A percentile compares a stretch with the other conserved stretches of the same genome.
Evolutionary conservation across 202 grass and related monocot genomes (phyloP).

Genomic region (Panicum hallii): DNA sequence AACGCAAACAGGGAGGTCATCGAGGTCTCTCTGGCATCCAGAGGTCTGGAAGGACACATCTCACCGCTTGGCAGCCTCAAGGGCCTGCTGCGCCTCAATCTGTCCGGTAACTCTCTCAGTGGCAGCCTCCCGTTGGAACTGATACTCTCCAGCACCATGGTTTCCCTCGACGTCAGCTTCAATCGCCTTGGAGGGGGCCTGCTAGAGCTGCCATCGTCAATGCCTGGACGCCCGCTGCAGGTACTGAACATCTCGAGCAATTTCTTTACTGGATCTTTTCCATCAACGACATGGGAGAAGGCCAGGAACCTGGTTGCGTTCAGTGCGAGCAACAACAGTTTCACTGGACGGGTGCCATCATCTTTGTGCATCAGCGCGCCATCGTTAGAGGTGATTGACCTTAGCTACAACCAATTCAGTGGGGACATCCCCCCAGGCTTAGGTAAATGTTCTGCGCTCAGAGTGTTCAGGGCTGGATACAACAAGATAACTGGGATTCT

Average conservation of each 20-base stretch:
- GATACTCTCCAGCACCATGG: constrained; percentile 42
- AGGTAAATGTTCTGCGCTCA: constrained; percentile 47
- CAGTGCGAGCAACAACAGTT: constrained; percentile 56
- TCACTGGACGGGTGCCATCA: constrained; percentile 35
- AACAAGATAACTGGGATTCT: constrained; percentile 49
- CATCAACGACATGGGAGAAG: constrained; percentile 37
- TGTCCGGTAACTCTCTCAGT: constrained; percentile 40
- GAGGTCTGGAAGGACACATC: constrained; percentile 47
- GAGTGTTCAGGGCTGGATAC: constrained; percentile 34
- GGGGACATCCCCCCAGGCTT: constrained; percentile 18
- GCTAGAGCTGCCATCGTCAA: constrained; percentile 19
- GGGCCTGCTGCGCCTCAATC: constrained; percentile 40
- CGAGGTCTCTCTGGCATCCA: constrained; percentile 37
- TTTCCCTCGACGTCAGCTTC: constrained; percentile 53
- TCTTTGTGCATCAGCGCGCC: constrained; percentile 33
- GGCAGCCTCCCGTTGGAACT: constrained; percentile 43
- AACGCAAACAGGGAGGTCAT: constrained; percentile 16
- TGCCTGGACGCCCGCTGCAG: constrained; percentile 7
- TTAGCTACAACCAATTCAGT: constrained; percentile 52
- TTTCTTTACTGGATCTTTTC: constrained; percentile 46
- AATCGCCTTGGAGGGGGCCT: constrained; percentile 38
- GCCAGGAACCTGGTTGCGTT: constrained; percentile 24
- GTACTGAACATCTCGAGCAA: constrained; percentile 64
- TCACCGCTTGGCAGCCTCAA: constrained; percentile 48
- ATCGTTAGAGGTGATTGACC: constrained; percentile 37